Evolutionary conservation across 2,329 filamentous ascomycete genomes (phyloP).

Genomic region (Dendryphion nanum): DNA sequence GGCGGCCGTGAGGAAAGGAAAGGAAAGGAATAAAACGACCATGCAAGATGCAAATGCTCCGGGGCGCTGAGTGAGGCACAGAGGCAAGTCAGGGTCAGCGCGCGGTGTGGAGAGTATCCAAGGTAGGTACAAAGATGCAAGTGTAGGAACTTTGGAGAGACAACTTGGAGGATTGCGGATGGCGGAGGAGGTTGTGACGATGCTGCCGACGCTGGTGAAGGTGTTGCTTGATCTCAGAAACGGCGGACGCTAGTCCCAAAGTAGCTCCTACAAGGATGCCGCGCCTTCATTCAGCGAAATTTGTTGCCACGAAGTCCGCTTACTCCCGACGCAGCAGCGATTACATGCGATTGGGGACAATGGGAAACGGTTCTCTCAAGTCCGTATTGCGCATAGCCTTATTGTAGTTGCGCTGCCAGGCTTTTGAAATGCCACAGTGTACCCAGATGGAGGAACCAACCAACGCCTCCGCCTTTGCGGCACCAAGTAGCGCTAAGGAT

Average conservation of each 20-base stretch:
- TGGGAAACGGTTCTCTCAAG: not conserved
- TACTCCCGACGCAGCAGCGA: constrained; percentile 1
- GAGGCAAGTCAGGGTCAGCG: too few relatives aligned
- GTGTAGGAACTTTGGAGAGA: too few relatives aligned
- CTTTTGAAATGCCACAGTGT: too few relatives aligned
- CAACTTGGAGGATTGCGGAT: too few relatives aligned
- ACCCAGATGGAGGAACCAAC: too few relatives aligned
- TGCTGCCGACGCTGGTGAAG: constrained; percentile 2
- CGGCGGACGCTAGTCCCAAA: constrained; percentile 1
- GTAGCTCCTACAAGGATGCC: not conserved
- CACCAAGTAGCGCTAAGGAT: too few relatives aligned
- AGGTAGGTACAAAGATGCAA: too few relatives aligned
- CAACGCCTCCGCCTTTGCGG: too few relatives aligned
- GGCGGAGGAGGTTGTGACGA: constrained; percentile 1
- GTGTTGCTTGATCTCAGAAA: constrained; percentile 4
- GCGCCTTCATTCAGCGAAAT: constrained; percentile 1
- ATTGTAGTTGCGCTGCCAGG: too few relatives aligned
- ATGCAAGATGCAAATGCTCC: constrained; percentile 23
- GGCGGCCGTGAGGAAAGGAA: constrained; percentile 14
- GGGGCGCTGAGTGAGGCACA: constrained; percentile 13
- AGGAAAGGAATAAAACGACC: constrained; percentile 11
- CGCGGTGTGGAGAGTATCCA: too few relatives aligned
- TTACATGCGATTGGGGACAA: not conserved
- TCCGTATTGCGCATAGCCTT: too few relatives aligned
- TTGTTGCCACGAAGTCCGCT: constrained; percentile 6